Percentiles rank a stretch among this genome's conserved stretches.
Conservation (phyloP, 371 early-diverging fungal genomes). For the Rhizomucor miehei region DNA sequence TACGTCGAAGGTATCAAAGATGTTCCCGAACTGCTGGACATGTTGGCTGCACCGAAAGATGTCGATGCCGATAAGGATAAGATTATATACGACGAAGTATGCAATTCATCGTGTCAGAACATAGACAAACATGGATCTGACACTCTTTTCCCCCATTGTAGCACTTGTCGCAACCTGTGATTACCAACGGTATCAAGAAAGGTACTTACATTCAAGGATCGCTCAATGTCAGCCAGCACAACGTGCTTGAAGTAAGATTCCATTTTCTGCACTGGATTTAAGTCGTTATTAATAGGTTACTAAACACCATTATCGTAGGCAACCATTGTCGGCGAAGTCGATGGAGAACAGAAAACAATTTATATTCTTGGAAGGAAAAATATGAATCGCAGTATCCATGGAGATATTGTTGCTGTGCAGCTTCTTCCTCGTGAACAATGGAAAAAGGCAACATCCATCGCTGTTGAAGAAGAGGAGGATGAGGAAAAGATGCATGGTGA, state of each 20-base stretch:
- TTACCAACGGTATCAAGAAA: conserved; percentile 84
- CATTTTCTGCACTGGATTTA: too few relatives aligned
- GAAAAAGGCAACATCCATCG: conserved; percentile 69
- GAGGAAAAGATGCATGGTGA: conserved; percentile 46
- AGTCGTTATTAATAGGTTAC: neutral
- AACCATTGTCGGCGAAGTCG: conserved; percentile 69
- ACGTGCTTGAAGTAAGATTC: conserved; percentile 70
- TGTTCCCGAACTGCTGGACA: conserved; percentile 83
- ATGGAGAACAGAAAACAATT: conserved; percentile 71
- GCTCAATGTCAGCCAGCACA: conserved; percentile 79
- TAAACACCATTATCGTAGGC: conserved; percentile 42
- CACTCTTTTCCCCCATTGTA: too few relatives aligned
- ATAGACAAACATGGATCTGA: neutral
- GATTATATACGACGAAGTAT: conserved; percentile 54
- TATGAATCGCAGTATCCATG: conserved; percentile 91
- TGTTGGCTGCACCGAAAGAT: conserved; percentile 70
- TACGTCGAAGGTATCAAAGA: conserved; percentile 53
- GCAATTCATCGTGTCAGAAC: too few relatives aligned
- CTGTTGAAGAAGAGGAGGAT: conserved; percentile 67
- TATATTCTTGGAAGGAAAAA: conserved; percentile 79
- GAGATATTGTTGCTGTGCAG: conserved; percentile 31
- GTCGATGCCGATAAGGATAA: conserved; percentile 35
- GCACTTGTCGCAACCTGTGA: conserved; percentile 71
- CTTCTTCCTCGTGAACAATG: conserved; percentile 76
- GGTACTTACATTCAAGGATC: conserved; percentile 80